Base-by-base conservation (phyloP, 108 stramenopile genomes). In the Asterionellopsis glacialis region DNA sequence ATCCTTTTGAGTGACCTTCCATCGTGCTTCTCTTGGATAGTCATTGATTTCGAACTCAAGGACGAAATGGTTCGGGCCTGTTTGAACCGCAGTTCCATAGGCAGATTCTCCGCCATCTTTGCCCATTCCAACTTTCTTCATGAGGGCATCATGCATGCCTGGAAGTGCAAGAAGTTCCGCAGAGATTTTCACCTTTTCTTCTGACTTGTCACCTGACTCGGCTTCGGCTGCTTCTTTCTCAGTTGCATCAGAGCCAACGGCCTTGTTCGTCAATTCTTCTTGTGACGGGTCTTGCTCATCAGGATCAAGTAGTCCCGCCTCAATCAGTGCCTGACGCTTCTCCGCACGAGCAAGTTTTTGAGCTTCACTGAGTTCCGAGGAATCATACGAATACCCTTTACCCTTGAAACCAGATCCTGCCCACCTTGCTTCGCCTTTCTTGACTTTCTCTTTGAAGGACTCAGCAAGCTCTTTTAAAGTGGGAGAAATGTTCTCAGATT, bases 351-450 rank as follows among this genome's bases (percentile, higher is more conserved):
- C 88, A 54, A 88, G 54, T 62, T 86, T 92, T 67, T 97, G 96
- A 42, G 91, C 80, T 45, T 98, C 97, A 51, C 67, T 98, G 68
- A 95, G 76, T 70, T 99, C 98, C 47, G 84, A 88, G 15, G 90
- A 85, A 49, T 97, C 97, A 65, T 98, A 98, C 1, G 89, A 89
- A 77, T 93, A 97, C 1, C 98, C 98, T 55, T 90, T 92, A n/a
- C 96, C 96, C 56, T 94, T 81, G 68, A 92, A 99, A 1, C 98
- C 98, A 50, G 83, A 87, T 25, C 83, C 82, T n/a, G 97, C 95
- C 64, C 74, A 94, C 41, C 73, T 83, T 22, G 98, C 98, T 76
- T 97, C 95, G 10, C 97, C 96, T 59, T 81, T 83, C 42, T 80
- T 77, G 27, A 98, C 96, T 73, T 96, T 97, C 25, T 80, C 86